Conservation (phyloP, 176 grass and related monocot species). For the Zoysia japonica region DNA sequence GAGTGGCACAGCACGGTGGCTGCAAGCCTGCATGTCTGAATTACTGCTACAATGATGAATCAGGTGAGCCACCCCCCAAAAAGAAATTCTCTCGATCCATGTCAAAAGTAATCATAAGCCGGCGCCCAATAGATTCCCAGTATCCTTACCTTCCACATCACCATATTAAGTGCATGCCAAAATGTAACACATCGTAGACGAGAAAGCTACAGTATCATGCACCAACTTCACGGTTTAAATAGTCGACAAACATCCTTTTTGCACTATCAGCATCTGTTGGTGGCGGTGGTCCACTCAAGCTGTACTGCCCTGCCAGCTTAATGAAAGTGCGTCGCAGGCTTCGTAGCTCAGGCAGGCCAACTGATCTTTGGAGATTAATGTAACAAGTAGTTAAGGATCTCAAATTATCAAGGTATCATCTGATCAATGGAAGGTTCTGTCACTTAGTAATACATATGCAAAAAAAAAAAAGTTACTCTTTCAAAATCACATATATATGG, state of each 20-base stretch:
- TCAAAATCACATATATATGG: background rate
- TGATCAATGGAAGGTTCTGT: background rate
- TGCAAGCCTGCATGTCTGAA: background rate
- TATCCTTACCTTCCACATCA: background rate
- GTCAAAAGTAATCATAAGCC: background rate
- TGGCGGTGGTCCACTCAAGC: conserved; percentile 78
- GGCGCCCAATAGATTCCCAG: background rate
- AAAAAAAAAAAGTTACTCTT: background rate
- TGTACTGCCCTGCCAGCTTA: conserved; percentile 79
- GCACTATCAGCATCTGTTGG: conserved; percentile 77
- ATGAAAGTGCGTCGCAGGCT: conserved; percentile 86
- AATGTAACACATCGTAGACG: background rate
- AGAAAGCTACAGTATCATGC: conserved; percentile 21
- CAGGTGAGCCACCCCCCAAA: background rate
- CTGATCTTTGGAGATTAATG: conserved; percentile 73
- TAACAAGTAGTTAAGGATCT: conserved; percentile 62
- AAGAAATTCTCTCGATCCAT: background rate
- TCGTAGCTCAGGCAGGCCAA: conserved; percentile 83
- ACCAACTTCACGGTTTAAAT: conserved; percentile 82
- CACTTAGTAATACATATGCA: conserved; percentile 15
- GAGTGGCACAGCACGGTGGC: background rate
- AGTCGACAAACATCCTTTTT: conserved; percentile 93
- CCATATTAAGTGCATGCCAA: background rate
- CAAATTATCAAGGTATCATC: conserved; percentile 6
- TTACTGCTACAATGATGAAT: background rate